phyloP scores from a whole-genome alignment of 148 eudicot species.

The Rhododendron molle region DNA sequence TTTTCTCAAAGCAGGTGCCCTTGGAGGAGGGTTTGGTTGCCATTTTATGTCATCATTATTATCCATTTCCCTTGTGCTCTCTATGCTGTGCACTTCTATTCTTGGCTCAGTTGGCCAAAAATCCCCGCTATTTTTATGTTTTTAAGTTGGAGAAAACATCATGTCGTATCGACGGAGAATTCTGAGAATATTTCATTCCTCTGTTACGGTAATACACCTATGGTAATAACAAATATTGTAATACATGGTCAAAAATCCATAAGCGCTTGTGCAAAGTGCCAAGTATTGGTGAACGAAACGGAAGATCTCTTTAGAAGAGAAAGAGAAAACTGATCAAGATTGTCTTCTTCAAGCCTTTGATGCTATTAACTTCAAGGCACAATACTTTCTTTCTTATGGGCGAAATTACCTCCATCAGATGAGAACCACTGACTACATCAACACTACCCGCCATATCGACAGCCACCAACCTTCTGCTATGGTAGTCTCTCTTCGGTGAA shows the following conservation, averaged over 20 bases:
- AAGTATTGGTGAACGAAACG: too few relatives aligned
- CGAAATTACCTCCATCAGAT: too few relatives aligned
- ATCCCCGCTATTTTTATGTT: not conserved
- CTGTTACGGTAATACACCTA: not conserved
- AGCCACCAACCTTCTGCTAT: not conserved
- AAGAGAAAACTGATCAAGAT: too few relatives aligned
- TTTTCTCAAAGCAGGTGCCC: not conserved
- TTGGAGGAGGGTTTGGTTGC: not conserved
- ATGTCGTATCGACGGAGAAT: not conserved
- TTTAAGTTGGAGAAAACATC: not conserved
- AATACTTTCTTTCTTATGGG: too few relatives aligned
- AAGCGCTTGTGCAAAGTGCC: not conserved
- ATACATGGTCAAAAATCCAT: not conserved
- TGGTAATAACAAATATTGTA: not conserved
- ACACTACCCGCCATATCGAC: not conserved
- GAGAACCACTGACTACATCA: too few relatives aligned
- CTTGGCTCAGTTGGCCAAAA: not conserved
- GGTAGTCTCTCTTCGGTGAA: too few relatives aligned
- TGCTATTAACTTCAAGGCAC: too few relatives aligned
- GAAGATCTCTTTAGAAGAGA: not conserved
- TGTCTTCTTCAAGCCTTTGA: too few relatives aligned
- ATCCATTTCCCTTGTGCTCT: not conserved
- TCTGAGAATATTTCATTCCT: not conserved
- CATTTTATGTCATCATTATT: not conserved
- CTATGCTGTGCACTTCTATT: not conserved